A percentile compares a stretch with the other conserved stretches of the same genome.
These are phyloP conservation scores for Hortiboletus campestris DNA, from an alignment of 768 basidiomycete genomes.

Conservation along the genomic window DNA sequence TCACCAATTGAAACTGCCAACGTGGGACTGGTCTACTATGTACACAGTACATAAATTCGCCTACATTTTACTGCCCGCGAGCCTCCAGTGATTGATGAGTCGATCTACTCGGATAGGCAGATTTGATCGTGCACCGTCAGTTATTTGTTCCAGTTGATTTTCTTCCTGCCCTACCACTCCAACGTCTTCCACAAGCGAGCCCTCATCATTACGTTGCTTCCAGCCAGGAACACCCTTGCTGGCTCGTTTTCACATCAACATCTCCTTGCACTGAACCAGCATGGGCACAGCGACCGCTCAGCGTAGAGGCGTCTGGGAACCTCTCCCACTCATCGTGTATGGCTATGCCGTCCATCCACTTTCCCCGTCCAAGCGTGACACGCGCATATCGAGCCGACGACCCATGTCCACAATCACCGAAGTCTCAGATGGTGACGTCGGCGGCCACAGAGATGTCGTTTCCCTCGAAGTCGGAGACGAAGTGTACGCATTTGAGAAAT, in stretches of 20 bases:
- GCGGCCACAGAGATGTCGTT: conserved; percentile 71
- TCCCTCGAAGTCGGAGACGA: conserved; percentile 94
- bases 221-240: too few species aligned
- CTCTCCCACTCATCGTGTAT: conserved; percentile 75
- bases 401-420: conserved; percentile 45
- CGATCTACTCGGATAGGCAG: too few species aligned
- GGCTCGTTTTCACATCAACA: neutral
- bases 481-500: conserved; percentile 95
- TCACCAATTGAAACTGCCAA: neutral
- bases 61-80: too few species aligned
- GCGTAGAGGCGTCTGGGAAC: conserved; percentile 56
- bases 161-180: too few species aligned
- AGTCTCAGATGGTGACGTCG: conserved; percentile 56
- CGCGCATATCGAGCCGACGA: conserved; percentile 50
- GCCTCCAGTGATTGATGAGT: too few species aligned
- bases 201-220: neutral
- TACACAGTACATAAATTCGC: neutral
- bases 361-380: conserved; percentile 71
- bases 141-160: neutral
- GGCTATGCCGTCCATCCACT: conserved; percentile 89
- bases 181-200: too few species aligned
- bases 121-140: too few species aligned
- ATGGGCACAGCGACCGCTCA: conserved; percentile 24
- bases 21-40: neutral
- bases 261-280: neutral